Base-by-base conservation (phyloP, 345 rosid genomes). In the Syzygium aromaticum region DNA sequence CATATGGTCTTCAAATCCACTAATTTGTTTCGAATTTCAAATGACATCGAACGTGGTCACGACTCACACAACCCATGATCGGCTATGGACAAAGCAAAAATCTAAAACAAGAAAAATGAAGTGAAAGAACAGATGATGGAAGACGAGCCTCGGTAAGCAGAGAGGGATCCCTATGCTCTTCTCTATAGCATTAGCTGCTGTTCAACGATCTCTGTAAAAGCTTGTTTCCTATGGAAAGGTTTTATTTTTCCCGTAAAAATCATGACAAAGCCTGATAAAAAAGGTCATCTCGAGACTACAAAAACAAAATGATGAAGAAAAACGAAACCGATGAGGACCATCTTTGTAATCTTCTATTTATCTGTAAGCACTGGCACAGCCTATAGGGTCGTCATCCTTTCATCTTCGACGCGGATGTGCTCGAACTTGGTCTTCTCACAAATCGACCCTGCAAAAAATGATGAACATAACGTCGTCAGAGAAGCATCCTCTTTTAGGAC, bases 361-460 rank as follows among this genome's bases (percentile, higher is more conserved):
- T 11, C 82, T 5, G 27, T 38, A 73, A 73, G 82, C 82, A 38
- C 49, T 73, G 49, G 49, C 5, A 10, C 11, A 54, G 30, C 46
- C 46, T 43, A 43, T n/a, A 3, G 5, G 84, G 87, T 88, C 87
- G 84, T 78, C 88, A 54, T 83, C 89, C 52, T 86, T 92, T 90
- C 46, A 85, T 86, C 63, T 51, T 87, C 19, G 85, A 46, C 82
- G 27, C 82, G 3, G 82, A 73, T 0, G 82, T 5, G 78, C 88
- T 91, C 38, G 89, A 84, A 49, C 88, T 92, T 25, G 91, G 64
- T 84, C 92, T 86, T 84, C 95, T 94, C 86, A 94, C 95, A 77
- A 94, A 93, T 77, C 96, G 89, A 53, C 96, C 96, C 96, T 94
- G 86, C 90, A 85, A 87, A 61, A 63, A 61, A 8, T 7, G 23